These are phyloP conservation scores for Blastobotrys robertii DNA, from an alignment of 805 yeast genomes.

Conservation along the genomic window DNA sequence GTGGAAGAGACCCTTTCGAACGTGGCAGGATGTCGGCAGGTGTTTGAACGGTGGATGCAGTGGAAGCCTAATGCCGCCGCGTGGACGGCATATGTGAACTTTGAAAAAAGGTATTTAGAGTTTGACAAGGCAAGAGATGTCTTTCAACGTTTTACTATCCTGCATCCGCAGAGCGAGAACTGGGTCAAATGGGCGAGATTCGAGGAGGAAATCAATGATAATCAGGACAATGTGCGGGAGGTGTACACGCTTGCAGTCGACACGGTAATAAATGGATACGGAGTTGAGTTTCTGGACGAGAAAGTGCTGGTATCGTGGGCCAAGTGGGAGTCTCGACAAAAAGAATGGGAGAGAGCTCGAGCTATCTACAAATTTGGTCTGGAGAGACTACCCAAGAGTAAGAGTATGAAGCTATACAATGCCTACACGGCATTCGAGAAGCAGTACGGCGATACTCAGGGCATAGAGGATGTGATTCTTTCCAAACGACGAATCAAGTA, in stretches of 20 bases:
- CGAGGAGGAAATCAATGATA: constrained; percentile 46
- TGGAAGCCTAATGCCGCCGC: constrained; percentile 63
- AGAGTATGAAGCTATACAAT: constrained; percentile 31
- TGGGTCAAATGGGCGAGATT: constrained; percentile 74
- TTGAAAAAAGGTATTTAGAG: constrained; percentile 61
- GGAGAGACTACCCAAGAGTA: constrained; percentile 33
- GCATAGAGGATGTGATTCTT: constrained; percentile 44
- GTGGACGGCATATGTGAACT: constrained; percentile 65
- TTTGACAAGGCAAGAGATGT: constrained; percentile 47
- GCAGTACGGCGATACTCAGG: constrained; percentile 45
- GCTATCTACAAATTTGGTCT: constrained; percentile 47
- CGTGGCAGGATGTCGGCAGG: constrained; percentile 45
- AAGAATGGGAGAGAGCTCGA: constrained; percentile 55
- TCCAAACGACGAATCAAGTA: constrained; percentile 48
- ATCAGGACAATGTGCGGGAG: constrained; percentile 40
- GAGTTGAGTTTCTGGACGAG: constrained; percentile 26
- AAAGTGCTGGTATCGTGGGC: constrained; percentile 48
- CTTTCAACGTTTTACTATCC: constrained; percentile 45
- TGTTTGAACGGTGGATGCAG: constrained; percentile 71
- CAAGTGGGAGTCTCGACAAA: constrained; percentile 52
- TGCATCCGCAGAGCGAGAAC: constrained; percentile 42
- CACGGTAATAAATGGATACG: constrained; percentile 27
- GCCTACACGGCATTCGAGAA: constrained; percentile 53
- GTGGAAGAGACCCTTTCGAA: constrained; percentile 74
- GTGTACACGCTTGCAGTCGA: constrained; percentile 64